Conservation (phyloP, 78 protist species). For the Protostelium mycophagum region DNA sequence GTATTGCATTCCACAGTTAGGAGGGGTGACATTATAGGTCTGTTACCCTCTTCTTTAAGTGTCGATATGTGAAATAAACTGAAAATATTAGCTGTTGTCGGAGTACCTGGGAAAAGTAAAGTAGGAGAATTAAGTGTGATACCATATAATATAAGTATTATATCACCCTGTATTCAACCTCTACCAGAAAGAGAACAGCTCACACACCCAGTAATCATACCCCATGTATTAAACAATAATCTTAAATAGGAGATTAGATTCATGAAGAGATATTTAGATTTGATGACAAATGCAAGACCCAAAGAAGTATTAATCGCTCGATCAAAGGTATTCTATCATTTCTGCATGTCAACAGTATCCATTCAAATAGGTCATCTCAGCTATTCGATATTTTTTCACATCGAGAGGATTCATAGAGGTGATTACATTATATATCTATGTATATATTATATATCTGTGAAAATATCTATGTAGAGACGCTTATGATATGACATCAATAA, state of each 20-base stretch:
- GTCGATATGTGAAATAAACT: neutral
- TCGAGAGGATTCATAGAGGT: slow-evolving; percentile 53
- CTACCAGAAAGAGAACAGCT: slow-evolving; percentile 68
- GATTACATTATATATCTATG: neutral
- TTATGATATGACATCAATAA: slow-evolving; percentile 64
- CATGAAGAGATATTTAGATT: slow-evolving; percentile 94
- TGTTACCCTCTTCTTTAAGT: slow-evolving; percentile 73
- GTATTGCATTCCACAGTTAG: slow-evolving; percentile 35
- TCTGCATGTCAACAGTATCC: slow-evolving; percentile 15
- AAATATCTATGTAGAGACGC: neutral
- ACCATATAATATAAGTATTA: slow-evolving; percentile 69
- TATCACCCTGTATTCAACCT: slow-evolving; percentile 94
- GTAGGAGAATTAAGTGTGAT: slow-evolving; percentile 94
- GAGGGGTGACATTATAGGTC: slow-evolving; percentile 98
- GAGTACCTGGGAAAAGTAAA: slow-evolving; percentile 74
- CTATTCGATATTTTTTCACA: slow-evolving; percentile 66
- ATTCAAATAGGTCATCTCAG: slow-evolving; percentile 8
- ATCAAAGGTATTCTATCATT: slow-evolving; percentile 21
- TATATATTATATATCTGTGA: neutral
- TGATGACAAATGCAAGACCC: slow-evolving; percentile 78
- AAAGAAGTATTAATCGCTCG: slow-evolving; percentile 66
- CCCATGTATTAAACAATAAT: slow-evolving; percentile 87
- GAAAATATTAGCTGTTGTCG: neutral
- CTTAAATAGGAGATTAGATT: slow-evolving; percentile 53
- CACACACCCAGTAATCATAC: slow-evolving; percentile 63